A percentile compares a stretch with the other conserved stretches of the same genome.
These are phyloP conservation scores for Tulasnella sp. DNA, from an alignment of 768 basidiomycete species.

Conservation along the genomic window DNA sequence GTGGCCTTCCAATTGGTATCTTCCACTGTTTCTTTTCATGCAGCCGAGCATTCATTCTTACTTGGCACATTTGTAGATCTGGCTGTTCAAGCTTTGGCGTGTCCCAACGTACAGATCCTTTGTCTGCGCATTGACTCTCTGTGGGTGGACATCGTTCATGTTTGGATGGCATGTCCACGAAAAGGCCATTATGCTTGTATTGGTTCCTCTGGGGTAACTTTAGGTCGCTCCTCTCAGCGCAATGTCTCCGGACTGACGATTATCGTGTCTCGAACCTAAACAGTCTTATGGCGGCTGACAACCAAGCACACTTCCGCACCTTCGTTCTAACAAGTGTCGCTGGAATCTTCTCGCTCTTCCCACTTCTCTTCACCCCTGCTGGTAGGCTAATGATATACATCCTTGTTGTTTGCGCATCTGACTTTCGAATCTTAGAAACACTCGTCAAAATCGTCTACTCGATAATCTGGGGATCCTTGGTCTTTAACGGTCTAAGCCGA, in stretches of 20 bases:
- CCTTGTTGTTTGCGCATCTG: slow-evolving; percentile 30
- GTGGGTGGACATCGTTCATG: slow-evolving; percentile 88
- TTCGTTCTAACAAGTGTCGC: slow-evolving; percentile 79
- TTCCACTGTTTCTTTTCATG: neutral
- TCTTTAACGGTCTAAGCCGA: slow-evolving; percentile 66
- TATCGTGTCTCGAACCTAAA: neutral
- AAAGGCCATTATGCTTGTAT: slow-evolving; percentile 87
- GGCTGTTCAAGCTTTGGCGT: slow-evolving; percentile 82
- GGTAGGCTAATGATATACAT: slow-evolving; percentile 53
- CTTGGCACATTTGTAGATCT: slow-evolving; percentile 54
- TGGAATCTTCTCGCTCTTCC: slow-evolving; percentile 87
- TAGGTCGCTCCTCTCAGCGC: neutral
- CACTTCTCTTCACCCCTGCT: slow-evolving; percentile 84
- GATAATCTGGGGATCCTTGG: slow-evolving; percentile 66
- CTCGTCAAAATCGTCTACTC: slow-evolving; percentile 82
- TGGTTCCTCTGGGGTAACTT: slow-evolving; percentile 83
- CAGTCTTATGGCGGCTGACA: slow-evolving; percentile 82
- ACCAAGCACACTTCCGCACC: slow-evolving; percentile 83
- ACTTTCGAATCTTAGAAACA: slow-evolving; percentile 59
- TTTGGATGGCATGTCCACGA: slow-evolving; percentile 99
- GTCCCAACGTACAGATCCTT: slow-evolving; percentile 87
- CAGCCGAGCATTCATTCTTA: neutral
- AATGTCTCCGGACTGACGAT: neutral
- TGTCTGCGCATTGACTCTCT: slow-evolving; percentile 81
- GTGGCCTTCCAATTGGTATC: slow-evolving; percentile 69